Evolutionary conservation across 192 early-diverging fungal species (phyloP).

Genomic region (Backusella sp.): DNA sequence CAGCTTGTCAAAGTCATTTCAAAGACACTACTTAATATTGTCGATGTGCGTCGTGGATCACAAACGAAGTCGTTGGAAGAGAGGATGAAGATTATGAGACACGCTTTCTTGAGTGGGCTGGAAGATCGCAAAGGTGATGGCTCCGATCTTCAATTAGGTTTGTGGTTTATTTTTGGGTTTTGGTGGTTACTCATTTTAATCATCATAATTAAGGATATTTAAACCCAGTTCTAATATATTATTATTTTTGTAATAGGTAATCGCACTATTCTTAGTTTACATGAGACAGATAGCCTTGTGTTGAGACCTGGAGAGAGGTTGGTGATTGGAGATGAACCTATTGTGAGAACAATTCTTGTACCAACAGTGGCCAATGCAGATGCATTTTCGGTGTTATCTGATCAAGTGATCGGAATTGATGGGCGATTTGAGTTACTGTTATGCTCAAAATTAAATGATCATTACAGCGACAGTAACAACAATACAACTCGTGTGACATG

Average conservation of each 20-base stretch:
- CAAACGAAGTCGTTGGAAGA: slow-evolving; percentile 59
- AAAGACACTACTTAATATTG: slow-evolving; percentile 54
- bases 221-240: slow-evolving; percentile 4
- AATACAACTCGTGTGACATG: slow-evolving; percentile 28
- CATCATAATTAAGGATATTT: not conserved
- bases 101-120: slow-evolving; percentile 52
- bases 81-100: slow-evolving; percentile 66
- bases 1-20: slow-evolving; percentile 77
- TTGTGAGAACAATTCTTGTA: slow-evolving; percentile 34
- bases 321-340: slow-evolving; percentile 17
- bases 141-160: slow-evolving; percentile 22
- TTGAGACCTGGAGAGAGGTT: slow-evolving; percentile 32
- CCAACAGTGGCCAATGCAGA: slow-evolving; percentile 27
- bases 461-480: not conserved
- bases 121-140: slow-evolving; percentile 34
- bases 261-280: slow-evolving; percentile 19
- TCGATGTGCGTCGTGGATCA: slow-evolving; percentile 56
- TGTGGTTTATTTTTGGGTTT: not conserved
- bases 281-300: slow-evolving; percentile 25
- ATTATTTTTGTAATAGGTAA: slow-evolving; percentile 18
- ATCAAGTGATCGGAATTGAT: slow-evolving; percentile 30
- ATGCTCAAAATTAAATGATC: slow-evolving; percentile 43
- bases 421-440: slow-evolving; percentile 38
- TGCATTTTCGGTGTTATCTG: slow-evolving; percentile 39
- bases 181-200: not conserved